phyloP scores from a whole-genome alignment of 139 green algal species.

The Chlorella sp. region DNA sequence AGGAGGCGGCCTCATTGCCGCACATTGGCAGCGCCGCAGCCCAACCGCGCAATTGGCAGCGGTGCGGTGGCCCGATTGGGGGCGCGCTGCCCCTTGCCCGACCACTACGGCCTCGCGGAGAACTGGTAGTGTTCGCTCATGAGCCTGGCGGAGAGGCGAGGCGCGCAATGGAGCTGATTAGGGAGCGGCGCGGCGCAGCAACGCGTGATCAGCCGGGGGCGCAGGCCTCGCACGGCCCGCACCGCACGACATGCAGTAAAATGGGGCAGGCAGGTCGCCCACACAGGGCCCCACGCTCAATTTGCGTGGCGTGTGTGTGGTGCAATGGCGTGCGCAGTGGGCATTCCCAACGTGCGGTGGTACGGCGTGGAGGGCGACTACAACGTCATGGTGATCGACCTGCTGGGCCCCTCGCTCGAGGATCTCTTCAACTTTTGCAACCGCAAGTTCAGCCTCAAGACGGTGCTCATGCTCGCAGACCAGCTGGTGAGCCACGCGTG shows the following conservation, averaged over 20 bases:
- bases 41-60: too few relatives aligned
- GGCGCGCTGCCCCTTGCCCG: too few relatives aligned
- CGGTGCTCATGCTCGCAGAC: constrained; percentile 98
- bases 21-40: too few relatives aligned
- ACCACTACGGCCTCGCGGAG: too few relatives aligned
- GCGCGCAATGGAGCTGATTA: too few relatives aligned
- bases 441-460: constrained; percentile 96
- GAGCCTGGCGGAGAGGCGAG: too few relatives aligned
- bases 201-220: not conserved
- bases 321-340: constrained; percentile 60
- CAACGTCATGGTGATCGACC: constrained; percentile 99
- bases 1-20: too few relatives aligned
- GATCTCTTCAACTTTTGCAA: constrained; percentile 99
- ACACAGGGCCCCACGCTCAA: not conserved
- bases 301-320: not conserved
- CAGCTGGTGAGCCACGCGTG: constrained; percentile 83
- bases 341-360: constrained; percentile 97
- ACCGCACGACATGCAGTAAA: too few relatives aligned
- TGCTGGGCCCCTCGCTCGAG: constrained; percentile 93
- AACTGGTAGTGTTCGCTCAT: too few relatives aligned
- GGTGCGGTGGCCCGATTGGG: too few relatives aligned
- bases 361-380: constrained; percentile 99
- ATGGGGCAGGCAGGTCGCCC: not conserved
- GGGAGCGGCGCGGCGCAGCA: too few relatives aligned
- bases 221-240: too few relatives aligned